A percentile compares a stretch with the other conserved stretches of the same genome.
Conservation (phyloP, 495 filamentous ascomycete genomes). For the Penicillium egyptiacum region DNA sequence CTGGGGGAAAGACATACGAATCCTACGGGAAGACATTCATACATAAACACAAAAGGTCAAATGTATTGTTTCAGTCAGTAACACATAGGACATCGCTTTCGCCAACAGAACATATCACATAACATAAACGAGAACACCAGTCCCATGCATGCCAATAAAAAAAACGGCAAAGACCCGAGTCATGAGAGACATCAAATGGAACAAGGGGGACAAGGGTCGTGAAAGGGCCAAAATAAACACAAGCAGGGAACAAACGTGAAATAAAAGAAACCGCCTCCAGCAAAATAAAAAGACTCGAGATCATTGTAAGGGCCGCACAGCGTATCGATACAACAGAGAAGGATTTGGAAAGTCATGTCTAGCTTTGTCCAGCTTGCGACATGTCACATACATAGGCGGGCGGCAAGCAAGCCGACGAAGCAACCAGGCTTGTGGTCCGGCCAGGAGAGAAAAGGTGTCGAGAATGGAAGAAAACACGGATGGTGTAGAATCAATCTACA, state of each 20-base stretch:
- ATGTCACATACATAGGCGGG: constrained; percentile 26
- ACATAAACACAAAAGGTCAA: constrained; percentile 19
- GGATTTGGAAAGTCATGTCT: constrained; percentile 28
- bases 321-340: constrained; percentile 24
- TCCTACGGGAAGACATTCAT: constrained; percentile 5
- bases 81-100: constrained; percentile 37
- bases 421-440: constrained; percentile 45
- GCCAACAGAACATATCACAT: constrained; percentile 35
- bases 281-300: constrained; percentile 12
- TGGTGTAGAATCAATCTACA: constrained; percentile 47
- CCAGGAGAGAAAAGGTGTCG: constrained; percentile 25
- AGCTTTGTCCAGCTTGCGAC: constrained; percentile 35
- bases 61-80: constrained; percentile 31
- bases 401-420: constrained; percentile 34
- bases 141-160: constrained; percentile 47
- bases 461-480: constrained; percentile 12
- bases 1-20: background rate
- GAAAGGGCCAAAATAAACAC: constrained; percentile 25
- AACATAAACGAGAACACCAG: constrained; percentile 44
- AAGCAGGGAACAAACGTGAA: constrained; percentile 26
- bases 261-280: constrained; percentile 25
- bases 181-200: constrained; percentile 38
- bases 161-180: constrained; percentile 37
- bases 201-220: constrained; percentile 23
- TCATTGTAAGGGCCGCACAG: constrained; percentile 24